phyloP scores from a whole-genome alignment of 208 protist genomes.

The Tetramitus jugosus region DNA sequence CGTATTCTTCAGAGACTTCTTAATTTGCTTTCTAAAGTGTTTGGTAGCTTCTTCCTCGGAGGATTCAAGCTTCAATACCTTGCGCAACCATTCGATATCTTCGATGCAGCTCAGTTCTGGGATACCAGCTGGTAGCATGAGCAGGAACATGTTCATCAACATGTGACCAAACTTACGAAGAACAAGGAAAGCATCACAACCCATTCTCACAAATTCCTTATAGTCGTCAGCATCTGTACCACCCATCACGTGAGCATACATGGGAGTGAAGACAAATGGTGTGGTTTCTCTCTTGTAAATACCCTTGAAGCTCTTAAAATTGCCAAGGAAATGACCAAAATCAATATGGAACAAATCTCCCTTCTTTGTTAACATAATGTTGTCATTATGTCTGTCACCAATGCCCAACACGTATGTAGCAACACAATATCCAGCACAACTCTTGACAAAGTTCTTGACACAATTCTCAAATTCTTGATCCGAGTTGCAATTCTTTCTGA shows the following conservation, averaged over 20 bases:
- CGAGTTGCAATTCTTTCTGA: constrained; percentile 40
- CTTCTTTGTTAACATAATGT: constrained; percentile 35
- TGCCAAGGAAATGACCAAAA: constrained; percentile 79
- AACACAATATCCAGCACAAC: constrained; percentile 83
- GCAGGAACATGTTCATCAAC: constrained; percentile 68
- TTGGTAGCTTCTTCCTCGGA: constrained; percentile 56
- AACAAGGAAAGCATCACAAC: constrained; percentile 61
- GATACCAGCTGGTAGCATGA: constrained; percentile 76
- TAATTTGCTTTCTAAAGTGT: constrained; percentile 63
- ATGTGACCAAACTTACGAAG: constrained; percentile 55
- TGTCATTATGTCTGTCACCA: constrained; percentile 65
- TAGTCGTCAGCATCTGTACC: constrained; percentile 50
- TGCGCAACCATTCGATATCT: constrained; percentile 67
- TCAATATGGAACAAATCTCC: constrained; percentile 25
- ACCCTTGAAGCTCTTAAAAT: constrained; percentile 81
- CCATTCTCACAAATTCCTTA: constrained; percentile 59
- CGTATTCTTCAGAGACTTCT: constrained; percentile 54
- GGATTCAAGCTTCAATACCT: constrained; percentile 48
- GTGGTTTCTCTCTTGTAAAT: constrained; percentile 75
- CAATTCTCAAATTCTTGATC: constrained; percentile 52
- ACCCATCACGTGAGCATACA: constrained; percentile 64
- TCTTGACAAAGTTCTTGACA: constrained; percentile 76
- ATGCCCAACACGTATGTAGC: constrained; percentile 88
- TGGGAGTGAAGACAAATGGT: constrained; percentile 78
- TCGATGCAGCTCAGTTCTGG: constrained; percentile 62